A percentile compares a stretch with the other conserved stretches of the same genome.
Evolutionary conservation across 1,284 basidiomycete genomes (phyloP).

Genomic region (Sanghuangporus weigelae): DNA sequence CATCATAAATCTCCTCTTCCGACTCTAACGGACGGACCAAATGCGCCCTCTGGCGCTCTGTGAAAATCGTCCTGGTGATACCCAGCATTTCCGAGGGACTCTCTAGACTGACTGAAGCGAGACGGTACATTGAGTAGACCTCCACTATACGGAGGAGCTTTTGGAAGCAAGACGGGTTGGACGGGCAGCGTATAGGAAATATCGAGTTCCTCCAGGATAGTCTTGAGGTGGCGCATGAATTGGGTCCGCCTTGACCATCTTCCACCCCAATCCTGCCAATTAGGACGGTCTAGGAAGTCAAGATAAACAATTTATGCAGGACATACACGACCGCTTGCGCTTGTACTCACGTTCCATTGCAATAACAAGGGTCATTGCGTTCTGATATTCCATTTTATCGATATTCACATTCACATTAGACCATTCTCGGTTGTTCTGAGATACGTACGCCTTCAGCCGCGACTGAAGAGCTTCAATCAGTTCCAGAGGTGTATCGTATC

Average conservation of each 20-base stretch:
- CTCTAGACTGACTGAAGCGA: background rate
- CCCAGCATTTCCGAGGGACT: constrained; percentile 17
- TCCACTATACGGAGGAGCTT: constrained; percentile 18
- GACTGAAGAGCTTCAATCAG: constrained; percentile 61
- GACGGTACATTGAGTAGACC: constrained; percentile 10
- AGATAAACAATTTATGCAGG: background rate
- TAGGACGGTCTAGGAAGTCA: constrained; percentile 53
- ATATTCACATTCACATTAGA: constrained; percentile 55
- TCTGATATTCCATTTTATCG: constrained; percentile 75
- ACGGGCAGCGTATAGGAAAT: constrained; percentile 64
- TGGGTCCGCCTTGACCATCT: constrained; percentile 65
- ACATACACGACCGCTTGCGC: background rate
- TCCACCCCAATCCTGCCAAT: constrained; percentile 87
- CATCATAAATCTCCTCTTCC: background rate
- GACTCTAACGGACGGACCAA: constrained; percentile 9
- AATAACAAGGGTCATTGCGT: constrained; percentile 60
- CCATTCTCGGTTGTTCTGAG: constrained; percentile 72
- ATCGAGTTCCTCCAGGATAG: constrained; percentile 65
- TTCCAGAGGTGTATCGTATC: constrained; percentile 64
- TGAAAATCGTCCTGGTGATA: constrained; percentile 11
- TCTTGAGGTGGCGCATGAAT: constrained; percentile 71
- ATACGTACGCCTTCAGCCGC: constrained; percentile 57
- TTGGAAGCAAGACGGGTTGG: constrained; percentile 61
- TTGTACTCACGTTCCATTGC: constrained; percentile 67
- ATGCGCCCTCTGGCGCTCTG: constrained; percentile 8